Evolutionary conservation across 2,329 filamentous ascomycete genomes (phyloP).

Genomic region (Elsinoe perseae): DNA sequence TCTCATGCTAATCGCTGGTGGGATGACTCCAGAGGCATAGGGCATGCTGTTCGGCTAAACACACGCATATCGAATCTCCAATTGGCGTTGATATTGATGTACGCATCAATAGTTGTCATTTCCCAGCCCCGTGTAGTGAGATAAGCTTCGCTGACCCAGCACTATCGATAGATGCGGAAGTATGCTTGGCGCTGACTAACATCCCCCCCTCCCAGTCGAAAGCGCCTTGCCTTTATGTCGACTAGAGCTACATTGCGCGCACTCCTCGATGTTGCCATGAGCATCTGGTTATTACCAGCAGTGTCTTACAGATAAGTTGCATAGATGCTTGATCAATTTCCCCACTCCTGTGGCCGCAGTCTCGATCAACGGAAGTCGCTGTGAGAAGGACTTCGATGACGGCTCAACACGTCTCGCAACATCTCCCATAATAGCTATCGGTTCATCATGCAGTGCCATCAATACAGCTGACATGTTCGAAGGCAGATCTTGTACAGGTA

Average conservation of each 20-base stretch:
- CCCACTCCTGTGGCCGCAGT: no score
- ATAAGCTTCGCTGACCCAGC: not conserved
- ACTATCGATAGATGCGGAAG: not conserved
- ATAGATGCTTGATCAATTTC: no score
- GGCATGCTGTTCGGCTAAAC: no score
- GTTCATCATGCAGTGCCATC: not conserved
- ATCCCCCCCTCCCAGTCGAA: not conserved
- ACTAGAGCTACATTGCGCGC: not conserved
- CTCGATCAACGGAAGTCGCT: no score
- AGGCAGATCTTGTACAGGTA: not conserved
- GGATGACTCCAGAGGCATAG: not conserved
- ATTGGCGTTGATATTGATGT: not conserved
- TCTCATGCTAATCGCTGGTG: not conserved
- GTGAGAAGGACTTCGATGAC: no score
- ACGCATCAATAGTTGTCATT: not conserved
- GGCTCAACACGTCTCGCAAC: not conserved
- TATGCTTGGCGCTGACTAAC: conserved; percentile 11
- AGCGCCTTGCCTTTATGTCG: no score
- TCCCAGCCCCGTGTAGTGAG: conserved; percentile 1
- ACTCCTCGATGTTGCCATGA: not conserved
- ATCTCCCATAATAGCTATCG: not conserved
- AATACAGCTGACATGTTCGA: not conserved
- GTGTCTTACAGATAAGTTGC: no score
- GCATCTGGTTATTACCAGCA: no score
- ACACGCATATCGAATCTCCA: no score